Evolutionary conservation across 2,329 filamentous ascomycete genomes (phyloP).

Genomic region (Trichoderma koningiopsis): DNA sequence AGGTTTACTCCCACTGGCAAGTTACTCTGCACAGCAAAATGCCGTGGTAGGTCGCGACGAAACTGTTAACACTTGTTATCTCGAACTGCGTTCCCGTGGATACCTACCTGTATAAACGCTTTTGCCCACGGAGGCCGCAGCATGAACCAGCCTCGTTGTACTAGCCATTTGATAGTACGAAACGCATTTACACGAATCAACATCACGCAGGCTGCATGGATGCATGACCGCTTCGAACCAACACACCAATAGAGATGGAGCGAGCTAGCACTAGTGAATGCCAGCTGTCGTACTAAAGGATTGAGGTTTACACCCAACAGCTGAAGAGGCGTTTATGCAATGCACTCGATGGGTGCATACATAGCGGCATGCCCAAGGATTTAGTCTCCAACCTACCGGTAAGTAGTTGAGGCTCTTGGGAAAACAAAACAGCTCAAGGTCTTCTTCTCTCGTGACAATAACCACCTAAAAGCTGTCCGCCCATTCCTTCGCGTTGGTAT

Average conservation of each 20-base stretch:
- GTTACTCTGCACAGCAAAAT: background rate
- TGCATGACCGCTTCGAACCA: background rate
- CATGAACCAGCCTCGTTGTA: background rate
- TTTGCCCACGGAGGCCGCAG: background rate
- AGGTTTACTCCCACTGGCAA: background rate
- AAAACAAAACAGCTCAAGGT: background rate
- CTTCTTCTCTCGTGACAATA: background rate
- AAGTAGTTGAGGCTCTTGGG: background rate
- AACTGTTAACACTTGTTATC: background rate
- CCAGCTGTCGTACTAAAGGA: background rate
- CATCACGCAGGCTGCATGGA: background rate
- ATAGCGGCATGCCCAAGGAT: background rate
- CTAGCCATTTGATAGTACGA: background rate
- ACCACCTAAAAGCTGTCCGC: background rate
- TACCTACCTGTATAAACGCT: background rate
- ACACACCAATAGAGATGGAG: constrained; percentile 4
- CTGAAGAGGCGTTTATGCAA: constrained; percentile 4
- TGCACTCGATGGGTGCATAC: background rate
- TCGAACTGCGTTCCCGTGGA: background rate
- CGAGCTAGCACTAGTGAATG: constrained; percentile 6
- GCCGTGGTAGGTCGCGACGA: too few species aligned
- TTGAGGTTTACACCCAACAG: background rate
- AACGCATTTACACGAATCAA: background rate
- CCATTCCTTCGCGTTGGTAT: background rate
- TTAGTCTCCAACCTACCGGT: background rate